phyloP scores from a whole-genome alignment of 495 filamentous ascomycete genomes.

The Tuber calosporum region DNA sequence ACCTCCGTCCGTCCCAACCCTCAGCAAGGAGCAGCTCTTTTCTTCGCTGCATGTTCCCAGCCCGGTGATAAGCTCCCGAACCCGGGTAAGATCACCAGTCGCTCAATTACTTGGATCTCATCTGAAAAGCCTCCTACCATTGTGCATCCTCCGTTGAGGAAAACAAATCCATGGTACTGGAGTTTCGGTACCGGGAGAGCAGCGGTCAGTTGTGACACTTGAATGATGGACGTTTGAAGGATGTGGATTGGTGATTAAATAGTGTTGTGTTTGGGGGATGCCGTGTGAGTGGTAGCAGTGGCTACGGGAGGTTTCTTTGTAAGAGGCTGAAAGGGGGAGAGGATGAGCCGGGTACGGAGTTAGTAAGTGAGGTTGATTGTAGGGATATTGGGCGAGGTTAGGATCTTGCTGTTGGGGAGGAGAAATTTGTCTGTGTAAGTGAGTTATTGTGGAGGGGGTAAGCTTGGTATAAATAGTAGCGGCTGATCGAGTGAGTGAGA shows the following conservation, averaged over 20 bases:
- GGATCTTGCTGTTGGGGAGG: neutral
- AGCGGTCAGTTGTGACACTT: neutral
- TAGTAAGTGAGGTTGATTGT: neutral
- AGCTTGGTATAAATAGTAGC: neutral
- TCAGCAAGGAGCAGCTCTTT: neutral
- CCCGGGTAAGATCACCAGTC: constrained; percentile 2
- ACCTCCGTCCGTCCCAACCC: neutral
- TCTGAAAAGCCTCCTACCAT: neutral
- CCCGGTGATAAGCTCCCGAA: neutral
- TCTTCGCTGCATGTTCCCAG: neutral
- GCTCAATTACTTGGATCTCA: constrained; percentile 6
- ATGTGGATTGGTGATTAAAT: neutral
- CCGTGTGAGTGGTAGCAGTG: neutral
- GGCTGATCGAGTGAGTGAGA: neutral
- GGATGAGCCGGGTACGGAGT: constrained; percentile 4
- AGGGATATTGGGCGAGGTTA: neutral
- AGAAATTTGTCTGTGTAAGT: neutral
- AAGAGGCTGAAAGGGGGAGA: neutral
- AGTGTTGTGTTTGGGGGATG: neutral
- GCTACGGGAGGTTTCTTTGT: neutral
- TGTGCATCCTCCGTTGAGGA: neutral
- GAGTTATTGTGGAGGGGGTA: neutral
- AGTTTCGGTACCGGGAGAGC: neutral
- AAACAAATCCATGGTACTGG: neutral
- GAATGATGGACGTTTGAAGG: neutral